These are phyloP conservation scores for Raphanus hybrid DNA, from an alignment of 441 rosid species.

Conservation along the genomic window DNA sequence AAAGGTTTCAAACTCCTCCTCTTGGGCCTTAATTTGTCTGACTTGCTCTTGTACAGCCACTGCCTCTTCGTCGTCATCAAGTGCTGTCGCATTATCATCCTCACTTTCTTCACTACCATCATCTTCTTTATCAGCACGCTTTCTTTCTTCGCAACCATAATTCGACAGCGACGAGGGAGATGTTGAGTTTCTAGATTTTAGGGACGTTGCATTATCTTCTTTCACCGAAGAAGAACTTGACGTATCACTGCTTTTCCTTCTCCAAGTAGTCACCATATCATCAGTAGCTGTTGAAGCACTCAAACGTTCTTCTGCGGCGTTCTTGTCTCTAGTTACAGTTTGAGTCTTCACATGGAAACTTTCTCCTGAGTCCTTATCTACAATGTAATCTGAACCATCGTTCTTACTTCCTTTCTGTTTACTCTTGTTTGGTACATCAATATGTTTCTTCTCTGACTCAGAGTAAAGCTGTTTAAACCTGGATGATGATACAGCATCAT, in stretches of 20 bases:
- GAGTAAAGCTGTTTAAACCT: slow-evolving; percentile 37
- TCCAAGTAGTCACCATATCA: slow-evolving; percentile 78
- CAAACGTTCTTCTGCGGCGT: slow-evolving; percentile 52
- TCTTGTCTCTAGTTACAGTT: slow-evolving; percentile 52
- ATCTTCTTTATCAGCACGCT: slow-evolving; percentile 61
- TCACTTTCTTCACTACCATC: slow-evolving; percentile 57
- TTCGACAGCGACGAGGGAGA: slow-evolving; percentile 76
- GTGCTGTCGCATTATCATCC: slow-evolving; percentile 65
- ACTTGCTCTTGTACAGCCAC: slow-evolving; percentile 98
- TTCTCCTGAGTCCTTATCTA: slow-evolving; percentile 56
- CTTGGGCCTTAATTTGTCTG: slow-evolving; percentile 93
- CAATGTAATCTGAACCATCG: slow-evolving; percentile 49
- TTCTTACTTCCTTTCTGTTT: slow-evolving; percentile 55
- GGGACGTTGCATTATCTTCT: slow-evolving; percentile 59
- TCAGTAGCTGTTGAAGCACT: slow-evolving; percentile 63
- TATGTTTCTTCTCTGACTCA: slow-evolving; percentile 59
- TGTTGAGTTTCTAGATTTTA: slow-evolving; percentile 72
- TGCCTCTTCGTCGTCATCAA: slow-evolving; percentile 97
- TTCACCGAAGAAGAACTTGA: slow-evolving; percentile 76
- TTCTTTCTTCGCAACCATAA: slow-evolving; percentile 65
- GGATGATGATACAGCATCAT: too few species aligned
- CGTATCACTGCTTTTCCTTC: slow-evolving; percentile 77
- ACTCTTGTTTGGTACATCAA: slow-evolving; percentile 50
- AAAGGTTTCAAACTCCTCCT: slow-evolving; percentile 85
- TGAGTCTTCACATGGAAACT: slow-evolving; percentile 54